These are phyloP conservation scores for Yarrowia sp. DNA, from an alignment of 805 yeast species.

Conservation along the genomic window DNA sequence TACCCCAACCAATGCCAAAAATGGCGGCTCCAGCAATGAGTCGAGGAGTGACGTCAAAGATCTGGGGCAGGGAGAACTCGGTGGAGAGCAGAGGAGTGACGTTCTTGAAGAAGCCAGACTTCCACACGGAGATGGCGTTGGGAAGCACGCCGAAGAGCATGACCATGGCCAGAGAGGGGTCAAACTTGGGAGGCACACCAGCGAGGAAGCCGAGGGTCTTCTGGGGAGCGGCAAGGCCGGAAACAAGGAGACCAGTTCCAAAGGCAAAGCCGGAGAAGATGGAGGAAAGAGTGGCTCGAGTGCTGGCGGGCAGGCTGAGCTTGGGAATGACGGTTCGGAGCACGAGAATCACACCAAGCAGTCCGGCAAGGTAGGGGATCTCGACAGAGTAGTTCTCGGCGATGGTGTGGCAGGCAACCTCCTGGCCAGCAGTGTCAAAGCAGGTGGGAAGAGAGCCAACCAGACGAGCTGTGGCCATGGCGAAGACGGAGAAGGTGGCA, in stretches of 20 bases:
- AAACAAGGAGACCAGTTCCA: conserved; percentile 46
- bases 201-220: conserved; percentile 49
- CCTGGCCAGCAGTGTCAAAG: conserved; percentile 17
- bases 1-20: conserved; percentile 55
- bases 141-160: conserved; percentile 46
- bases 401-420: conserved; percentile 26
- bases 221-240: conserved; percentile 47
- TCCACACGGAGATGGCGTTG: conserved; percentile 38
- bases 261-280: conserved; percentile 40
- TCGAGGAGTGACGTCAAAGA: conserved; percentile 33
- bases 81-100: background rate
- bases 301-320: background rate
- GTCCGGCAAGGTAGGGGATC: conserved; percentile 28
- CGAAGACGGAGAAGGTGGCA: conserved; percentile 39
- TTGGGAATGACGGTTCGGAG: conserved; percentile 28
- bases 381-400: conserved; percentile 17
- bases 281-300: conserved; percentile 27
- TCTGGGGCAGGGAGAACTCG: conserved; percentile 31
- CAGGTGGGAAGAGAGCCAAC: conserved; percentile 29
- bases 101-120: conserved; percentile 27
- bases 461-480: conserved; percentile 33
- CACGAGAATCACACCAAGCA: conserved; percentile 8
- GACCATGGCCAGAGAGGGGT: conserved; percentile 48
- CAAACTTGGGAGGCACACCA: conserved; percentile 40
- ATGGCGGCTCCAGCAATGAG: conserved; percentile 45